These are phyloP conservation scores for Dioszegia hungarica DNA, from an alignment of 768 basidiomycete species.

Conservation along the genomic window DNA sequence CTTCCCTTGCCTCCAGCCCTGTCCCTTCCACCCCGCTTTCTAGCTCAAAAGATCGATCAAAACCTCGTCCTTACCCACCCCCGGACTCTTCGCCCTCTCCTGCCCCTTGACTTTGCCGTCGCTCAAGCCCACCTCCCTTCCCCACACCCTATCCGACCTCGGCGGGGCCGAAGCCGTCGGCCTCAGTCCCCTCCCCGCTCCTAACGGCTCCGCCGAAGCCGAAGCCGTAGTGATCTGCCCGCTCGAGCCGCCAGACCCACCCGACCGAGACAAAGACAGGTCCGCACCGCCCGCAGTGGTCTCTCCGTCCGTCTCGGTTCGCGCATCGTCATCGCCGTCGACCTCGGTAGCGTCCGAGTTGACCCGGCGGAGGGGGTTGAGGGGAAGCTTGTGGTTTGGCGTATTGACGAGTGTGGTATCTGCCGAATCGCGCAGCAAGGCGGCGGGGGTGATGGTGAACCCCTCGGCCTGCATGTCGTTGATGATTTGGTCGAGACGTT, in stretches of 20 bases:
- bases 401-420: neutral
- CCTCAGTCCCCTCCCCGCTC: neutral
- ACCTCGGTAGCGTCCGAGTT: neutral
- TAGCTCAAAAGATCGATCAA: neutral
- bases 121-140: neutral
- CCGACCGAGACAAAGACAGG: neutral
- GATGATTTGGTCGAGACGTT: constrained; percentile 24
- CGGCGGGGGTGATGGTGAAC: constrained; percentile 5
- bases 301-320: neutral
- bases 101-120: neutral
- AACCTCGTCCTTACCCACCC: neutral
- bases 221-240: neutral
- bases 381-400: neutral
- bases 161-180: constrained; percentile 1
- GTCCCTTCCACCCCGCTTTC: neutral
- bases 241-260: neutral
- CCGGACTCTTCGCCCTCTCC: neutral
- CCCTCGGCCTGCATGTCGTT: constrained; percentile 14
- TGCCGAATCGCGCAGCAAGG: neutral
- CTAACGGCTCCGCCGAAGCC: neutral
- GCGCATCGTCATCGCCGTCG: neutral
- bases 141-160: neutral
- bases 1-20: no score
- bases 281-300: neutral
- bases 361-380: neutral